Evolutionary conservation across 2,329 filamentous ascomycete genomes (phyloP).

Genomic region (Phyllachora maydis): DNA sequence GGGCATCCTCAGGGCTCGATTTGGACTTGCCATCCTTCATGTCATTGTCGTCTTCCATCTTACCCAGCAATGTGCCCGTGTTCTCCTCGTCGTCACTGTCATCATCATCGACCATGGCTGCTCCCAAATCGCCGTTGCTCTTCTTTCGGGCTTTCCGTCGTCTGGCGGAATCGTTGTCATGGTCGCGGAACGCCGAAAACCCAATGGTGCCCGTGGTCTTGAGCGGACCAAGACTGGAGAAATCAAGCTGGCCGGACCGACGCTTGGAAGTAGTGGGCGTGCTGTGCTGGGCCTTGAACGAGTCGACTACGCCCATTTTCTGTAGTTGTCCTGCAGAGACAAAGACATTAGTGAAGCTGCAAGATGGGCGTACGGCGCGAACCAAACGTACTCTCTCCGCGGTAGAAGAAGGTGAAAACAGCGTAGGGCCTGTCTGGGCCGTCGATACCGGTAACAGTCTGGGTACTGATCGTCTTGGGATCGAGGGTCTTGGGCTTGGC

Average conservation of each 20-base stretch:
- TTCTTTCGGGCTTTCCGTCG: constrained; percentile 42
- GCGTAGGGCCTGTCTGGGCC: constrained; percentile 92
- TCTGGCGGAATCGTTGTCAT: constrained; percentile 28
- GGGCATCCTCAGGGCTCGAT: constrained; percentile 49
- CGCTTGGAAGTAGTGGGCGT: constrained; percentile 47
- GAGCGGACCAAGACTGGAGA: constrained; percentile 64
- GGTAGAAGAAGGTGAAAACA: constrained; percentile 93
- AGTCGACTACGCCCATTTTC: constrained; percentile 79
- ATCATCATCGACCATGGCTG: constrained; percentile 48
- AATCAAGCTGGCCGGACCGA: constrained; percentile 66
- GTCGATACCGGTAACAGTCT: constrained; percentile 97
- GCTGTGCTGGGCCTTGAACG: constrained; percentile 41
- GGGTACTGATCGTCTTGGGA: constrained; percentile 92
- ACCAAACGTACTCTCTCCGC: constrained; percentile 73
- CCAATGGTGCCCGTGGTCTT: constrained; percentile 77
- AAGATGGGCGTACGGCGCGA: too few species aligned
- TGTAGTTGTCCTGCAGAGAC: constrained; percentile 56
- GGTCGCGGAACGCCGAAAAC: constrained; percentile 73
- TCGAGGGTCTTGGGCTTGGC: constrained; percentile 91
- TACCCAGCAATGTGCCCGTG: too few species aligned
- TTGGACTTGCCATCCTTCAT: constrained; percentile 37
- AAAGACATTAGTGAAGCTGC: not conserved
- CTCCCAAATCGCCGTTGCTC: constrained; percentile 32
- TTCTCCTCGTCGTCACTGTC: constrained; percentile 49
- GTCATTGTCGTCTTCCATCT: constrained; percentile 56